phyloP scores from a whole-genome alignment of 129 eudicot species.

The Arctium minus region DNA sequence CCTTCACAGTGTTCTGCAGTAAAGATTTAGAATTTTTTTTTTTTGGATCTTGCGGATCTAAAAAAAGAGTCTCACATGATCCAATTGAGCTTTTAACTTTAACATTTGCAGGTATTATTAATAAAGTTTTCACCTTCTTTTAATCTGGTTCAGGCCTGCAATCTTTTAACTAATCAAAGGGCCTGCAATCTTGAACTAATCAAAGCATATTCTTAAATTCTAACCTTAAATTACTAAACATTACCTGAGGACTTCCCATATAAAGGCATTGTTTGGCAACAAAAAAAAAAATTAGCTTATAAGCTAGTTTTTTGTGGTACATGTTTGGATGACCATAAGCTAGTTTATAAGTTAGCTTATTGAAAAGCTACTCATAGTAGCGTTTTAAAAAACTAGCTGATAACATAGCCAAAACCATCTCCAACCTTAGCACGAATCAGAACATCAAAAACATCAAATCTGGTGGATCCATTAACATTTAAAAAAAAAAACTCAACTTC shows the following conservation, averaged over 20 bases:
- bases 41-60: not conserved
- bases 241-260: conserved; percentile 9
- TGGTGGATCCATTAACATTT: too few relatives aligned
- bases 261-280: not conserved
- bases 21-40: not conserved
- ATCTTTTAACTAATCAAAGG: conserved; percentile 30
- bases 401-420: too few relatives aligned
- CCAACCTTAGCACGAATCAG: too few relatives aligned
- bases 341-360: too few relatives aligned
- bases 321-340: too few relatives aligned
- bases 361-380: too few relatives aligned
- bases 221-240: conserved; percentile 14
- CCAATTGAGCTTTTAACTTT: not conserved
- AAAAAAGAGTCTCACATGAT: not conserved
- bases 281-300: too few relatives aligned
- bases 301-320: too few relatives aligned
- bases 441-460: too few relatives aligned
- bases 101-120: not conserved
- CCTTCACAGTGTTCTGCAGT: not conserved
- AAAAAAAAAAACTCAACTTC: too few relatives aligned
- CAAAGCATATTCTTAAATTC: conserved; percentile 29
- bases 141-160: conserved; percentile 23
- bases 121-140: conserved; percentile 16
- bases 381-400: too few relatives aligned
- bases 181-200: conserved; percentile 24